Percentiles rank a stretch among this genome's conserved stretches.
Conservation (phyloP, 2,329 filamentous ascomycete species). For the Aspergillus novofumigatus region DNA sequence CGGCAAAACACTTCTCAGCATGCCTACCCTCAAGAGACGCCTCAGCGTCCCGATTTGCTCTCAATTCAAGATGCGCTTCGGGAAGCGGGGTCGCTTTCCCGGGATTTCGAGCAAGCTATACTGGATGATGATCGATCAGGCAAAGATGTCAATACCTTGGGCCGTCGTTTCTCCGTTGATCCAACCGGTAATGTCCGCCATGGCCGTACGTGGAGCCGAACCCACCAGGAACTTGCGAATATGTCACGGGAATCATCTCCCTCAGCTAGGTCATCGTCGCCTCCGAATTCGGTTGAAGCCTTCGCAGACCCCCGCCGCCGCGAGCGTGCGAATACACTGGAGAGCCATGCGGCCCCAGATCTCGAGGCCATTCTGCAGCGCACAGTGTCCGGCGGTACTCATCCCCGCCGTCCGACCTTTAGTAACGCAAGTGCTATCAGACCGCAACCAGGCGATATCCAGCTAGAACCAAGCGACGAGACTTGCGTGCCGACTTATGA, state of each 20-base stretch:
- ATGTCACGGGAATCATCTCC: constrained; percentile 47
- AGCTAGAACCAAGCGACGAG: constrained; percentile 48
- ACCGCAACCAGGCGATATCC: constrained; percentile 40
- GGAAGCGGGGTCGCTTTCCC: constrained; percentile 49
- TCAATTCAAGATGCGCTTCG: constrained; percentile 45
- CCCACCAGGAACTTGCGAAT: constrained; percentile 35
- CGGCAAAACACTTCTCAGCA: constrained; percentile 42
- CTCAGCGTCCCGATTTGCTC: constrained; percentile 46
- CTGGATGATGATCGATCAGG: constrained; percentile 63
- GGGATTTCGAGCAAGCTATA: constrained; percentile 85
- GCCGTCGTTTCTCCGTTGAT: constrained; percentile 41
- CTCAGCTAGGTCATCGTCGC: constrained; percentile 69
- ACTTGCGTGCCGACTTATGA: constrained; percentile 82
- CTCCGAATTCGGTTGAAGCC: constrained; percentile 95
- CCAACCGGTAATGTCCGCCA: constrained; percentile 33
- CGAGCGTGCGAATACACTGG: constrained; percentile 67
- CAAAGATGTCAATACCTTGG: constrained; percentile 32
- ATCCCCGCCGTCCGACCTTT: constrained; percentile 57
- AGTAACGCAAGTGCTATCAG: constrained; percentile 55
- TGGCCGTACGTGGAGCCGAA: constrained; percentile 32
- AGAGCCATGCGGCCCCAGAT: constrained; percentile 54
- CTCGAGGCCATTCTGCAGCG: constrained; percentile 61
- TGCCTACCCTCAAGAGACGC: constrained; percentile 45
- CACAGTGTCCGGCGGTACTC: constrained; percentile 66
- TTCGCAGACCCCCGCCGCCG: constrained; percentile 88